A percentile compares a stretch with the other conserved stretches of the same genome.
phyloP scores from a whole-genome alignment of 192 early-diverging fungal genomes.

The Chytriomyces sp. region DNA sequence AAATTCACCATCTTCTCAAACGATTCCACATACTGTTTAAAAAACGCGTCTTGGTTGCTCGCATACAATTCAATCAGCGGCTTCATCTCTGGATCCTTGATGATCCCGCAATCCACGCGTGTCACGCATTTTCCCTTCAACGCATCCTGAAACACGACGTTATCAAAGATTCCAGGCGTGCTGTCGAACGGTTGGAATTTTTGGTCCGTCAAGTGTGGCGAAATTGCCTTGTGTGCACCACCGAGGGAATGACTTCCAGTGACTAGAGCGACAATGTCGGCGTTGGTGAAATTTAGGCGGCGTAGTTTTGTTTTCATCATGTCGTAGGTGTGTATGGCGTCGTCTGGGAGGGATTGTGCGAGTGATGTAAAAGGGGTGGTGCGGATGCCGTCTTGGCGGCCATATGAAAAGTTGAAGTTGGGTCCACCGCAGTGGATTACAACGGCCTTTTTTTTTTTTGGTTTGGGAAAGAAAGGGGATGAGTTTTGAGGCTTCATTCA shows the following conservation, averaged over 20 bases:
- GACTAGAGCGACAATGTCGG: slow-evolving; percentile 36
- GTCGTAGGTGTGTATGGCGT: not conserved
- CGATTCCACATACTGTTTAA: slow-evolving; percentile 19
- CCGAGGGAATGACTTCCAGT: slow-evolving; percentile 41
- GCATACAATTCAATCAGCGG: slow-evolving; percentile 29
- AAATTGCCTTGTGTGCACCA: slow-evolving; percentile 27
- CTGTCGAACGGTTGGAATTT: slow-evolving; percentile 42
- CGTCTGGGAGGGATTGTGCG: not conserved
- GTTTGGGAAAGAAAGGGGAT: no score
- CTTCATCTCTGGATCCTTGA: slow-evolving; percentile 27
- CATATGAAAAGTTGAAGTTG: slow-evolving; percentile 14
- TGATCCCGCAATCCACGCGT: slow-evolving; percentile 34
- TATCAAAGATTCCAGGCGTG: slow-evolving; percentile 47
- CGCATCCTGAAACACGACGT: slow-evolving; percentile 39
- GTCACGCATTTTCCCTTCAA: slow-evolving; percentile 34
- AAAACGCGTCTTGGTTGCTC: slow-evolving; percentile 29
- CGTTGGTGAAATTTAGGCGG: slow-evolving; percentile 28
- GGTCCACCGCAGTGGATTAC: slow-evolving; percentile 44
- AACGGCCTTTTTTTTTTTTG: not conserved
- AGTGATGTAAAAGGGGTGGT: not conserved
- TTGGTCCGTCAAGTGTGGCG: slow-evolving; percentile 25
- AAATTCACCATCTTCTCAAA: slow-evolving; percentile 27
- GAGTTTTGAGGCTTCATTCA: no score
- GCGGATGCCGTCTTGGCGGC: slow-evolving; percentile 20
- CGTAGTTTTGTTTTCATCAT: slow-evolving; percentile 1